phyloP scores from a whole-genome alignment of 1,284 basidiomycete species.

The Ceratobasidium sp. region DNA sequence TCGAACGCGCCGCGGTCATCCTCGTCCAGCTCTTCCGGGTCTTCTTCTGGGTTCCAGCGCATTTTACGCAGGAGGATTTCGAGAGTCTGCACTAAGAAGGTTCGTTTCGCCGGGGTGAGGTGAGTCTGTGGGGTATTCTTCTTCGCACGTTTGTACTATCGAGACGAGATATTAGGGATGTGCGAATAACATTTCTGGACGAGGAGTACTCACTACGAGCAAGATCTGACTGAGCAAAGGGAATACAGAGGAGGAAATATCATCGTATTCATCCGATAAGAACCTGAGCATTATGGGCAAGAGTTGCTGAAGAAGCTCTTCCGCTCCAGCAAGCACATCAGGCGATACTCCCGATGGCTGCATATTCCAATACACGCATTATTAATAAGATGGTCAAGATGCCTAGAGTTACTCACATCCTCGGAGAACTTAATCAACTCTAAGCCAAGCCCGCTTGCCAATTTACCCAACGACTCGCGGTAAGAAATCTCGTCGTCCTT shows the following conservation, averaged over 20 bases:
- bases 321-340: constrained; percentile 77
- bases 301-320: constrained; percentile 74
- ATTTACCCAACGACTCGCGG: constrained; percentile 87
- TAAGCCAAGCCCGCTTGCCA: constrained; percentile 86
- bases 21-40: constrained; percentile 88
- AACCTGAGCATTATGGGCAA: constrained; percentile 90
- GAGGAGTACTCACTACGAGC: constrained; percentile 69
- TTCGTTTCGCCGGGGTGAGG: constrained; percentile 76
- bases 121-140: constrained; percentile 77
- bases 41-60: constrained; percentile 90
- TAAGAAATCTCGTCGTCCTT: constrained; percentile 79
- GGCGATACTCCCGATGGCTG: constrained; percentile 33
- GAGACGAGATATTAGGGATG: constrained; percentile 9
- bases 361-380: background rate
- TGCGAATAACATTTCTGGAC: constrained; percentile 42
- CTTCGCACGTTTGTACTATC: constrained; percentile 82
- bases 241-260: constrained; percentile 87
- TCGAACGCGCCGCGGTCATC: constrained; percentile 91
- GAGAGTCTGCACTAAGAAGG: constrained; percentile 86
- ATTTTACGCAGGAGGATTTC: constrained; percentile 87
- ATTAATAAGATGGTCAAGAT: constrained; percentile 38
- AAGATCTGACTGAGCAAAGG: constrained; percentile 84
- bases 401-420: constrained; percentile 69
- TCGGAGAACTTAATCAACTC: constrained; percentile 87
- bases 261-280: constrained; percentile 89